These are phyloP conservation scores for Trypanosoma vivax DNA, from an alignment of 208 protist genomes.

Conservation along the genomic window DNA sequence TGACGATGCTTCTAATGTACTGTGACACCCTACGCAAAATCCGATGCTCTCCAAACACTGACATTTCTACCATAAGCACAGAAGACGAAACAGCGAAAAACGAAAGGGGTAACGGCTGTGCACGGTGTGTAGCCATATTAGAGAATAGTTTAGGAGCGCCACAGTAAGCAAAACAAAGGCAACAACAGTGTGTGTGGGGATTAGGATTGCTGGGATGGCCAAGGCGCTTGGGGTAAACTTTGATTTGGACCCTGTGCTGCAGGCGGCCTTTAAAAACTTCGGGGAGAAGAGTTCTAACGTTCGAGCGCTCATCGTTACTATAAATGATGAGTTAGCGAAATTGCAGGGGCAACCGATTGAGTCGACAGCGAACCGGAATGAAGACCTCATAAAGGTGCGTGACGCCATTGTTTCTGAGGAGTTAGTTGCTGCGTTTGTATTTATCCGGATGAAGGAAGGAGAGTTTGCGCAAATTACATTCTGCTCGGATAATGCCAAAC, in stretches of 20 bases:
- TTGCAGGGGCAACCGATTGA: slow-evolving; percentile 28
- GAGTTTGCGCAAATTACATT: slow-evolving; percentile 45
- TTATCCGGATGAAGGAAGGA: slow-evolving; percentile 29
- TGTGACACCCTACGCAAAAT: too few relatives aligned
- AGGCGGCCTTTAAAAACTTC: slow-evolving; percentile 33
- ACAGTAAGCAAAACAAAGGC: slow-evolving; percentile 5
- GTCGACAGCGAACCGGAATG: slow-evolving; percentile 19
- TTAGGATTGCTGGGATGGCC: background rate
- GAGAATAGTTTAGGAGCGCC: background rate
- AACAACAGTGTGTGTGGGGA: background rate
- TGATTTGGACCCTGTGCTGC: slow-evolving; percentile 32
- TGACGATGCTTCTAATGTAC: background rate
- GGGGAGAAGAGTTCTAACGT: slow-evolving; percentile 13
- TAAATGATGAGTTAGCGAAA: slow-evolving; percentile 44
- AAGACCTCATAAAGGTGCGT: slow-evolving; percentile 30
- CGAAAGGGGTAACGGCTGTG: background rate
- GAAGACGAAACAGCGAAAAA: too few relatives aligned
- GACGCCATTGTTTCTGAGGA: slow-evolving; percentile 18
- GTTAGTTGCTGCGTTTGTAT: slow-evolving; percentile 30
- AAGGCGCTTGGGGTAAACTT: slow-evolving; percentile 53
- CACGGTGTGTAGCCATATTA: background rate
- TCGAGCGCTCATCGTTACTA: slow-evolving; percentile 33
- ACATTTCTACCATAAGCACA: too few relatives aligned
- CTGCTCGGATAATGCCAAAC: slow-evolving; percentile 32
- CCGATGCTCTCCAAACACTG: too few relatives aligned